A percentile compares a stretch with the other conserved stretches of the same genome.
phyloP scores from a whole-genome alignment of 192 early-diverging fungal genomes.

The Podila clonocystis region DNA sequence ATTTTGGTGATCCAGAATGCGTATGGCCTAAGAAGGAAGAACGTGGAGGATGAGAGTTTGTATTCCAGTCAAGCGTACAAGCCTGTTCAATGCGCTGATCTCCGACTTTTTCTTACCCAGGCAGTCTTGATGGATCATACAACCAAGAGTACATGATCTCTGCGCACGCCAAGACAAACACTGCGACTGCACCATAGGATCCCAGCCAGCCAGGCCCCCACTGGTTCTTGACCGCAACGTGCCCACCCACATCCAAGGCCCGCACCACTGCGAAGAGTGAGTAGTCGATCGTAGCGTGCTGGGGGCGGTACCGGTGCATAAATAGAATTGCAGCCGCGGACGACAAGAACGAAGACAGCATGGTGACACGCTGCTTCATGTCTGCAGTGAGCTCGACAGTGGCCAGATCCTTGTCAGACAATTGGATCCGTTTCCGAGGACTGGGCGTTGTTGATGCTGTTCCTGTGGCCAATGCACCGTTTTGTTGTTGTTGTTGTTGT shows the following conservation, averaged over 20 bases:
- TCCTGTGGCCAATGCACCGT: background rate
- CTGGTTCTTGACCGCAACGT: constrained; percentile 51
- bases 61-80: background rate
- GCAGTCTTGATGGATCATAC: constrained; percentile 58
- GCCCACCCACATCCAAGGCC: constrained; percentile 59
- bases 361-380: constrained; percentile 33
- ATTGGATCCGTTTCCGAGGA: background rate
- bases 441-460: background rate
- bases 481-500: constrained; percentile 18
- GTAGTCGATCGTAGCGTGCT: constrained; percentile 58
- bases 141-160: constrained; percentile 75
- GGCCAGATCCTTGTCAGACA: constrained; percentile 14
- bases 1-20: constrained; percentile 69
- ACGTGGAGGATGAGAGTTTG: background rate
- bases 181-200: constrained; percentile 55
- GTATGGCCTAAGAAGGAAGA: constrained; percentile 52
- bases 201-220: constrained; percentile 58
- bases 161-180: constrained; percentile 62
- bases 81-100: too few species aligned
- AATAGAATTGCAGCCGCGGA: constrained; percentile 48
- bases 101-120: constrained; percentile 50
- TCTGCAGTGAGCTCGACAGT: constrained; percentile 25
- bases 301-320: constrained; percentile 51
- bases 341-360: constrained; percentile 50
- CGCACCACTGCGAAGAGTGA: constrained; percentile 68